These are phyloP conservation scores for Malus sylvestris DNA, from an alignment of 306 rosid species.

Conservation along the genomic window DNA sequence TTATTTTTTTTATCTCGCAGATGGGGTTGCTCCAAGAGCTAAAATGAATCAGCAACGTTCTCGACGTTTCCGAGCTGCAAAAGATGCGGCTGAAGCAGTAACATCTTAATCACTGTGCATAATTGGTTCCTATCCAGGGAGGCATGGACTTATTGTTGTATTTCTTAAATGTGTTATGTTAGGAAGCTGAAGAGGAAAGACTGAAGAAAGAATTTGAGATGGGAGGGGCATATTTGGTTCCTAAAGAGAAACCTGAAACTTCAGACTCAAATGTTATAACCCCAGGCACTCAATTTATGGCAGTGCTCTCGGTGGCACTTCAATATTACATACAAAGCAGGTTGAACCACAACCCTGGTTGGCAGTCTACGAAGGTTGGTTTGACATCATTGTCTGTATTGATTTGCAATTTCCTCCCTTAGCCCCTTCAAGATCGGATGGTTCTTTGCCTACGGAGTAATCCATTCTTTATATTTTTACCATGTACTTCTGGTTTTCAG, in stretches of 20 bases:
- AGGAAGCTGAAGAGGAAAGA: conserved; percentile 97
- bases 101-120: conserved; percentile 21
- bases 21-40: conserved; percentile 98
- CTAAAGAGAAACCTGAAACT: conserved; percentile 69
- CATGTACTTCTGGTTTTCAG: conserved; percentile 42
- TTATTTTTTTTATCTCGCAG: conserved; percentile 25
- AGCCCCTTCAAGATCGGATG: conserved; percentile 28
- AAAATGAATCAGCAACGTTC: conserved; percentile 99
- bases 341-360: conserved; percentile 72
- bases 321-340: conserved; percentile 82
- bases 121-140: conserved; percentile 7
- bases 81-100: conserved; percentile 96
- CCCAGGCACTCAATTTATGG: conserved; percentile 96
- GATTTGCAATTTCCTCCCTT: conserved; percentile 18
- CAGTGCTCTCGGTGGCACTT: conserved; percentile 73
- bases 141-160: conserved; percentile 13
- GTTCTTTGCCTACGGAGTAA: conserved; percentile 37
- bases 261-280: conserved; percentile 86
- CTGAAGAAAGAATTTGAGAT: conserved; percentile 64
- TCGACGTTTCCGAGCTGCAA: conserved; percentile 92
- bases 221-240: conserved; percentile 41
- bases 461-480: conserved; percentile 38
- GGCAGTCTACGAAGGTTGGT: conserved; percentile 74
- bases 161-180: conserved; percentile 13
- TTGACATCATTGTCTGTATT: conserved; percentile 15